Evolutionary conservation across 768 basidiomycete genomes (phyloP).

Genomic region (Tephrocybe sp.): DNA sequence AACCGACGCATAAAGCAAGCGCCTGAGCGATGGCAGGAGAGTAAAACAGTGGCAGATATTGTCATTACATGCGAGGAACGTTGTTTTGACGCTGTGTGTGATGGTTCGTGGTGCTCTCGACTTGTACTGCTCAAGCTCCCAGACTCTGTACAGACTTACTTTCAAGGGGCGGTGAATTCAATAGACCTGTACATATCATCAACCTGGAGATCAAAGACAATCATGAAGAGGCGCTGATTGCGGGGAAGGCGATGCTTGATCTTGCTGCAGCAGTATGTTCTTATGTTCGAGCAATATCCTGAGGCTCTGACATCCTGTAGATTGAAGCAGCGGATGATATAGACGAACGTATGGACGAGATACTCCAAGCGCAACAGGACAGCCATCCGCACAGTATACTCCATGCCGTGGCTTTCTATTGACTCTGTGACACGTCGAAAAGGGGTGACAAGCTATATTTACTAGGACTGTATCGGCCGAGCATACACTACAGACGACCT

Average conservation of each 20-base stretch:
- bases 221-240: conserved; percentile 96
- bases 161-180: conserved; percentile 85
- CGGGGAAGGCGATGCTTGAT: conserved; percentile 93
- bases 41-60: conserved; percentile 84
- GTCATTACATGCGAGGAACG: conserved; percentile 99
- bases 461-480: too few species aligned
- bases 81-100: conserved; percentile 97
- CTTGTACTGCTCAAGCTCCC: neutral
- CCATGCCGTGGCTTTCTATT: conserved; percentile 93
- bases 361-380: conserved; percentile 83
- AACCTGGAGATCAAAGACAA: conserved; percentile 99
- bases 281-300: conserved; percentile 6
- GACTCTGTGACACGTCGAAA: conserved; percentile 17
- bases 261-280: conserved; percentile 81
- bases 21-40: conserved; percentile 98
- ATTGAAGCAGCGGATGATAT: conserved; percentile 85
- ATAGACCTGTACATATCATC: conserved; percentile 92
- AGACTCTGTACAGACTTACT: conserved; percentile 68
- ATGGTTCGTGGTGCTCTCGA: conserved; percentile 58
- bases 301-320: conserved; percentile 39
- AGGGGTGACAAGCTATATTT: neutral
- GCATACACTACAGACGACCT: too few species aligned
- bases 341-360: conserved; percentile 87
- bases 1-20: conserved; percentile 90
- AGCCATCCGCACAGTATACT: conserved; percentile 90